Evolutionary conservation across 73 alveolate genomes (phyloP).

Genomic region (Tetrahymena borealis): DNA sequence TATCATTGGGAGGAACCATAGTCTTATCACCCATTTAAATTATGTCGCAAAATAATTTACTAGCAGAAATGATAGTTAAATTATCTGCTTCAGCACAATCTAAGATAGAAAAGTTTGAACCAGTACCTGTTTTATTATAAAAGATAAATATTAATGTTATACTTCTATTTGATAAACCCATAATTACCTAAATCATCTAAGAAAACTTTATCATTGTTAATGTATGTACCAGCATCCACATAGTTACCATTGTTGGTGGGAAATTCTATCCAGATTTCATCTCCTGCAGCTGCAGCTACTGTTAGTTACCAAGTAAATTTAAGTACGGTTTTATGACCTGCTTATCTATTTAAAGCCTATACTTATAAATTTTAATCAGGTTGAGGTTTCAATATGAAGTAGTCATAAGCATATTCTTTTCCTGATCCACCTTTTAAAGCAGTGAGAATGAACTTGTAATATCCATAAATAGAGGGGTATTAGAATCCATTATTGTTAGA

Average conservation of each 20-base stretch:
- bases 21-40: not conserved
- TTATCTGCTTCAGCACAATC: not conserved
- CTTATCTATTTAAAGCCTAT: not conserved
- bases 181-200: not conserved
- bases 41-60: not conserved
- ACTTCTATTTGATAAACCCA: too few relatives aligned
- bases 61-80: not conserved
- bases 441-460: not conserved
- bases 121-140: too few relatives aligned
- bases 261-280: not conserved
- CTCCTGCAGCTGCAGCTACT: not conserved
- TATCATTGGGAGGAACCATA: too few relatives aligned
- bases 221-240: not conserved
- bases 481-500: not conserved
- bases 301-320: not conserved
- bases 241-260: not conserved
- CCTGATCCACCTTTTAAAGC: not conserved
- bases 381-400: not conserved
- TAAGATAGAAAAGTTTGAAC: not conserved
- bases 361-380: not conserved
- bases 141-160: too few relatives aligned
- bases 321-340: not conserved
- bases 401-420: not conserved
- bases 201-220: not conserved
- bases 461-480: not conserved